phyloP scores from a whole-genome alignment of 345 rosid species.

The Erucastrum elatum region DNA sequence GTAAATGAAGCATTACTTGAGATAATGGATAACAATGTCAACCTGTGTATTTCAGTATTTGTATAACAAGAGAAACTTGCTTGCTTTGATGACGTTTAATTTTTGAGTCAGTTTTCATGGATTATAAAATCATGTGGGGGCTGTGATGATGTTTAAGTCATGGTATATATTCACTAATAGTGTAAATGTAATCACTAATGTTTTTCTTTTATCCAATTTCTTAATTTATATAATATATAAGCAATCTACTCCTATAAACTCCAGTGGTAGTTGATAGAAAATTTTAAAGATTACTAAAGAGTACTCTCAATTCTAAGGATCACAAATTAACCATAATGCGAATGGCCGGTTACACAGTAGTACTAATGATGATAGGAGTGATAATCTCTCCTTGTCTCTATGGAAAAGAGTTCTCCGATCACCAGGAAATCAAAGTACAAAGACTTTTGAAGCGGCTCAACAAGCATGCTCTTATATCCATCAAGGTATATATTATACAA shows the following conservation, averaged over 20 bases:
- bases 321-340: background rate
- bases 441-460: constrained; percentile 58
- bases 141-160: constrained; percentile 1
- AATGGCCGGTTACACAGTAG: background rate
- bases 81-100: background rate
- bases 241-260: constrained; percentile 26
- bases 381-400: too few relatives aligned
- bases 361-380: background rate
- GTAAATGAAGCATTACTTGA: background rate
- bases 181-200: constrained; percentile 15
- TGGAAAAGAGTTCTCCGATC: background rate
- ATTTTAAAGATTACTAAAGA: background rate
- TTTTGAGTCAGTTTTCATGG: background rate
- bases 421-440: constrained; percentile 34
- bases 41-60: background rate
- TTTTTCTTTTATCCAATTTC: background rate
- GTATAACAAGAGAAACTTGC: too few relatives aligned
- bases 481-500: background rate
- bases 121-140: background rate
- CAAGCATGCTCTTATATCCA: constrained; percentile 57
- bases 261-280: background rate
- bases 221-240: background rate
- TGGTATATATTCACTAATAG: background rate
- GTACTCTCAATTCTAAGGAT: background rate
- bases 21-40: background rate